Evolutionary conservation across 805 yeast genomes (phyloP), one percentile per base, ranked within the genome.

Genomic region (Barnettozyma sp.): DNA sequence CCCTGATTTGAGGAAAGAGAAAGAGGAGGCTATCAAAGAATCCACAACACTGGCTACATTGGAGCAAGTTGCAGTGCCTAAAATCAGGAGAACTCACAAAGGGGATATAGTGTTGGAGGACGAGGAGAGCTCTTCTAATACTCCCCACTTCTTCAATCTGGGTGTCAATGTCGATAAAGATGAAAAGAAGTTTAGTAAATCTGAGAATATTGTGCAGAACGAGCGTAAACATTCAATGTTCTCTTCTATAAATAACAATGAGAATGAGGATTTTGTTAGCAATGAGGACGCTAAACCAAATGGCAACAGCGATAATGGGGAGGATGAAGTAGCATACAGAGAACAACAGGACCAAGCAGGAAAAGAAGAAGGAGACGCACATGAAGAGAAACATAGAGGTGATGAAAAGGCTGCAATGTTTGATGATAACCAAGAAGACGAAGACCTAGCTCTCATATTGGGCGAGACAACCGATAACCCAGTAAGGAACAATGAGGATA

Each of bases 31-130:
- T 9, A 72, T 81, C 34, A 73, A 73, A 40, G 82, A 82, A 54
- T 72, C 80, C 22, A 73, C 83, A 36, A 66, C 76, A 20, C 78
- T 81, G 38, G 70, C 82, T 13, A 82, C 87, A 11, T 60, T 87
- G 33, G 77, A 78, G 28, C 68, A 59, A 17, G 74, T 71, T 24
- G 70, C 65, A 26, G 74, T 67, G 22, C 86, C 86, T 13, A 69
- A 78, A 30, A 74, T 84, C 45, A 68, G 85, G 46, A 69, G 86
- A 49, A 84, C 95, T 4, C 95, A 86, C 55, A 83, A 82, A 55
- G 95, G 96, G 18, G 95, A 87, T 42, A 88, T 82, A 51, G 56
- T 82, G n/a, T 68, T 84, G 6, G 94, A 82, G 38, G 63, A 58
- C 27, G 73, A 67, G 17, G 72, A 44, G 7, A 13, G 35, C 6